Conservation (phyloP, 495 filamentous ascomycete species). For the Podospora comata region DNA sequence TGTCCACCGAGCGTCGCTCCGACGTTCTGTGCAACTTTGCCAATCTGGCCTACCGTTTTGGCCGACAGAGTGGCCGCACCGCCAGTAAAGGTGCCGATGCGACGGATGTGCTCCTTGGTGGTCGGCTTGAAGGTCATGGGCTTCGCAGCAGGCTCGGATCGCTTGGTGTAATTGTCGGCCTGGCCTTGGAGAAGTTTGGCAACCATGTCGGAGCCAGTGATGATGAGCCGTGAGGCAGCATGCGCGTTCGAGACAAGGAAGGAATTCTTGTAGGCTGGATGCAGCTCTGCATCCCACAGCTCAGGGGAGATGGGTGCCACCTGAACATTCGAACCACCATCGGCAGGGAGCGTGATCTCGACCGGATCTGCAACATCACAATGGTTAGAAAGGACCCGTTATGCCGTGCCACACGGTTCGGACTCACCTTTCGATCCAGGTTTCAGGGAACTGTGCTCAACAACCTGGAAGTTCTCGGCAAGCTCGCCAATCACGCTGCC, state of each 20-base stretch:
- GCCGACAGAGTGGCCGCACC: slow-evolving; percentile 74
- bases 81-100: slow-evolving; percentile 75
- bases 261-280: slow-evolving; percentile 85
- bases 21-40: slow-evolving; percentile 78
- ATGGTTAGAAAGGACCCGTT: background rate
- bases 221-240: slow-evolving; percentile 86
- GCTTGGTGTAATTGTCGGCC: slow-evolving; percentile 77
- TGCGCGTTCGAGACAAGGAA: slow-evolving; percentile 86
- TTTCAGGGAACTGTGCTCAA: slow-evolving; percentile 69
- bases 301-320: slow-evolving; percentile 76
- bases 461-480: slow-evolving; percentile 72
- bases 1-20: slow-evolving; percentile 70
- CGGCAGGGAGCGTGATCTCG: slow-evolving; percentile 76
- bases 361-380: slow-evolving; percentile 66
- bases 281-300: slow-evolving; percentile 73
- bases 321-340: slow-evolving; percentile 66
- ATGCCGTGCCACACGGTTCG: background rate
- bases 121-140: slow-evolving; percentile 84
- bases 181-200: slow-evolving; percentile 70
- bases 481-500: slow-evolving; percentile 92
- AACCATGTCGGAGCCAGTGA: slow-evolving; percentile 76
- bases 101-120: slow-evolving; percentile 79
- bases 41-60: slow-evolving; percentile 81
- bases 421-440: slow-evolving; percentile 81
- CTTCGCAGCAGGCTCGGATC: slow-evolving; percentile 67